A percentile compares a stretch with the other conserved stretches of the same genome.
Conservation (phyloP, 2,329 filamentous ascomycete genomes). For the Epichloe scottii region DNA sequence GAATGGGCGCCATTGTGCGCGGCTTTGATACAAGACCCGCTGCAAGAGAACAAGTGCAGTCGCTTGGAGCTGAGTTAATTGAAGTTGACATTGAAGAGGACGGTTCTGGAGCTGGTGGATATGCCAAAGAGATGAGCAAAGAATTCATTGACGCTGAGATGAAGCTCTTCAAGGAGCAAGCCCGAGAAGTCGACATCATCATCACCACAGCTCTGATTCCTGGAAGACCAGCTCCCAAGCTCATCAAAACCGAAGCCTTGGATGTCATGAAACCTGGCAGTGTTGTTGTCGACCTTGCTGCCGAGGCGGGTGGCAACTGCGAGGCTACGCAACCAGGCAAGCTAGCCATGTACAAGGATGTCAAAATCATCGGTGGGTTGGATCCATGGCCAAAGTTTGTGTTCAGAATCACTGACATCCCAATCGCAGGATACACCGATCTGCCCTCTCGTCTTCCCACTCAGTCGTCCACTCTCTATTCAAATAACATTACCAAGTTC, state of each 20-base stretch:
- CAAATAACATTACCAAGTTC: constrained; percentile 87
- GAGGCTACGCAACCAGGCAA: constrained; percentile 67
- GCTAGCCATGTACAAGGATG: constrained; percentile 57
- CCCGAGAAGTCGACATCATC: constrained; percentile 79
- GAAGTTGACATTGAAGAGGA: constrained; percentile 79
- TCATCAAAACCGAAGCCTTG: constrained; percentile 71
- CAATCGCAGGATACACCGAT: constrained; percentile 59
- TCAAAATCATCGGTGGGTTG: constrained; percentile 65
- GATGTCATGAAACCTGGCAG: constrained; percentile 83
- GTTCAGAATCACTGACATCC: not conserved
- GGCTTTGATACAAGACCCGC: constrained; percentile 88
- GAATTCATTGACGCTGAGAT: constrained; percentile 89
- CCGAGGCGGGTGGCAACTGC: constrained; percentile 81
- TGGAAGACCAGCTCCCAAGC: constrained; percentile 66
- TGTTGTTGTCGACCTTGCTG: constrained; percentile 76
- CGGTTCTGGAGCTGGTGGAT: constrained; percentile 72
- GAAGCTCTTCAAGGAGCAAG: constrained; percentile 83
- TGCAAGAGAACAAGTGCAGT: constrained; percentile 80
- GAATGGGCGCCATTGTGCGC: constrained; percentile 79
- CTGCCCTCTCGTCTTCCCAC: constrained; percentile 76
- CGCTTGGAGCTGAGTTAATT: constrained; percentile 78
- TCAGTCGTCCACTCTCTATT: constrained; percentile 81
- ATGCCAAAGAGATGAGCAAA: constrained; percentile 89
- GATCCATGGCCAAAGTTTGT: constrained; percentile 2
- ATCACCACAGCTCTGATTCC: constrained; percentile 89